Evolutionary conservation across 148 eudicot species (phyloP).

Genomic region (Suaeda aralocaspica): DNA sequence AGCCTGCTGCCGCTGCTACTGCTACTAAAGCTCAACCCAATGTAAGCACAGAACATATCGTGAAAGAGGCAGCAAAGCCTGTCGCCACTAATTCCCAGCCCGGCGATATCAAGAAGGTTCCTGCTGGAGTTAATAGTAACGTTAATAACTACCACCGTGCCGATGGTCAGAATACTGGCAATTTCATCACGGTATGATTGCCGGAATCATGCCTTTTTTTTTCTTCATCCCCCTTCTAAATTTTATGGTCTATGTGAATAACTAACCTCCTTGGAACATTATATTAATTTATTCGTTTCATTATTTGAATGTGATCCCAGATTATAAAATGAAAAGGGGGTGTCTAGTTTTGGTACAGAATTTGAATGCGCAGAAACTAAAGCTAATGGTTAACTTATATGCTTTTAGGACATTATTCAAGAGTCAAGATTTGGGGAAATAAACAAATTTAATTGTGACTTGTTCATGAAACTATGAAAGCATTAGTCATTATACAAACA

Average conservation of each 20-base stretch:
- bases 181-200: constrained; percentile 74
- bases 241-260: neutral
- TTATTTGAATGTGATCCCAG: neutral
- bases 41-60: constrained; percentile 25
- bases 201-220: neutral
- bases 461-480: neutral
- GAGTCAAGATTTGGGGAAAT: neutral
- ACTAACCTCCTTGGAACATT: neutral
- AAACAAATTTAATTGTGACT: neutral
- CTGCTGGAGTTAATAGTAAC: constrained; percentile 66
- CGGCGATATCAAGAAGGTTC: constrained; percentile 46
- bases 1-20: constrained; percentile 41
- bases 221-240: too few relatives aligned
- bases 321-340: neutral
- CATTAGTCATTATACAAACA: neutral
- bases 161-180: constrained; percentile 86
- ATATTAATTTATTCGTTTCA: neutral
- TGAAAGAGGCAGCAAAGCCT: constrained; percentile 37
- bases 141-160: constrained; percentile 69
- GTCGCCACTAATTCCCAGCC: constrained; percentile 33
- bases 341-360: neutral
- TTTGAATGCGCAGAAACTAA: neutral
- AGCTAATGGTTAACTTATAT: neutral
- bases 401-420: neutral
- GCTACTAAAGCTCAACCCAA: constrained; percentile 33